Percentiles rank a stretch among this genome's conserved stretches.
These are phyloP conservation scores for Mycena galericulata DNA, from an alignment of 768 basidiomycete species.

Conservation along the genomic window DNA sequence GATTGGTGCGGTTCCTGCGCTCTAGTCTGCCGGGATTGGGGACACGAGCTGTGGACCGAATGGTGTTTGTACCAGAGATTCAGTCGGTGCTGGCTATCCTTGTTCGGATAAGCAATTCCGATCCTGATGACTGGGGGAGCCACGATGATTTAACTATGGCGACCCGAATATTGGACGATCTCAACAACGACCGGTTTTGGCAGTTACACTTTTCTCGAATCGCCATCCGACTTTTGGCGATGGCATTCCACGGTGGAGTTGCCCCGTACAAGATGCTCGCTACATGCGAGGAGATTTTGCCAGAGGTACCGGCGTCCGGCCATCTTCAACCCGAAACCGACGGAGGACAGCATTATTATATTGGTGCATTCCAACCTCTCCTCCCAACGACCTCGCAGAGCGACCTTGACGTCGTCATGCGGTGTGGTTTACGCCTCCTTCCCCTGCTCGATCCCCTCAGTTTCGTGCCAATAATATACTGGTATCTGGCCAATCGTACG, in stretches of 20 bases:
- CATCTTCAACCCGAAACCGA: background rate
- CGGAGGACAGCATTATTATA: background rate
- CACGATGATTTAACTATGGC: background rate
- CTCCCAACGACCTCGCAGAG: background rate
- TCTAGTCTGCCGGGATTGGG: background rate
- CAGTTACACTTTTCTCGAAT: background rate
- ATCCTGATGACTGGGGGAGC: background rate
- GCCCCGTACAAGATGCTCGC: slow-evolving; percentile 3
- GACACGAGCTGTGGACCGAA: background rate
- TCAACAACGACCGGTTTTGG: background rate
- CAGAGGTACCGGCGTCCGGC: background rate
- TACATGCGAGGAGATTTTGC: slow-evolving; percentile 16
- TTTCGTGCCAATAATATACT: slow-evolving; percentile 7
- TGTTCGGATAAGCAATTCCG: background rate
- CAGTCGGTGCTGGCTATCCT: background rate
- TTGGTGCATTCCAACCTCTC: background rate
- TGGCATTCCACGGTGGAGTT: background rate
- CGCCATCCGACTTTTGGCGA: background rate
- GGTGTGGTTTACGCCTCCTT: slow-evolving; percentile 12
- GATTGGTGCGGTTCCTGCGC: background rate
- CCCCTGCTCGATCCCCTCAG: background rate
- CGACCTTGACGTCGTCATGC: slow-evolving; percentile 19
- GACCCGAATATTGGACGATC: background rate
- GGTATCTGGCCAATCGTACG: slow-evolving; percentile 10
- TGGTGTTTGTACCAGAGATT: background rate